phyloP scores from a whole-genome alignment of 1,284 basidiomycete genomes.

The Microbotryum lychnidis-dioicae region DNA sequence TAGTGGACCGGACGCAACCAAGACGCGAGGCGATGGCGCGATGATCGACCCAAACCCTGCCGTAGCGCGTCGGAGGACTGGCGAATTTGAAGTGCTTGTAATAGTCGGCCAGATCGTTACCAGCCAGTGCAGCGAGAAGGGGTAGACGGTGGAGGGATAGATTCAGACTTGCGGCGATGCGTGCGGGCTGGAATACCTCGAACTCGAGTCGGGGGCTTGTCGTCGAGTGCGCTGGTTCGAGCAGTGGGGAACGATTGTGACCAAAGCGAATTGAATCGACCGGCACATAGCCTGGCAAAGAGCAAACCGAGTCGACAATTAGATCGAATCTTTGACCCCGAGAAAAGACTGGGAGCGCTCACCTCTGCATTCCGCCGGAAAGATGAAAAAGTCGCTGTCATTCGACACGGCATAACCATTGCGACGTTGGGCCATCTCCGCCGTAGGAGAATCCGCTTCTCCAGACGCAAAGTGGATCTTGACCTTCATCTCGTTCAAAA shows the following conservation, averaged over 20 bases:
- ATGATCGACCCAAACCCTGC: slow-evolving; percentile 8
- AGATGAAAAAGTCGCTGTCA: slow-evolving; percentile 31
- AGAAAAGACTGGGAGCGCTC: no score
- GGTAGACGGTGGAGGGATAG: slow-evolving; percentile 66
- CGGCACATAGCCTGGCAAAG: slow-evolving; percentile 31
- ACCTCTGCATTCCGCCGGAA: slow-evolving; percentile 6
- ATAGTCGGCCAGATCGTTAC: slow-evolving; percentile 67
- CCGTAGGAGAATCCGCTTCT: slow-evolving; percentile 78
- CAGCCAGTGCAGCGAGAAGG: slow-evolving; percentile 71
- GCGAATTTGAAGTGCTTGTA: slow-evolving; percentile 38
- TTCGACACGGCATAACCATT: slow-evolving; percentile 52
- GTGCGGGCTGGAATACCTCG: slow-evolving; percentile 55
- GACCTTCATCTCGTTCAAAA: slow-evolving; percentile 32
- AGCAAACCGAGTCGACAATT: no score
- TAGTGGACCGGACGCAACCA: not conserved
- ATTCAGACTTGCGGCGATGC: slow-evolving; percentile 57
- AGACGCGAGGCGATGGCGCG: slow-evolving; percentile 11
- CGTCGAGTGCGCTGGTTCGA: slow-evolving; percentile 3
- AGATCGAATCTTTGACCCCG: no score
- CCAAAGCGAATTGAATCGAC: slow-evolving; percentile 39
- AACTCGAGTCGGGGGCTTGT: slow-evolving; percentile 40
- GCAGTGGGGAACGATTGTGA: slow-evolving; percentile 1
- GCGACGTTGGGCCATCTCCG: slow-evolving; percentile 65
- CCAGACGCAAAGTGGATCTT: slow-evolving; percentile 66
- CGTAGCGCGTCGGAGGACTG: not conserved